Evolutionary conservation across 2,329 filamentous ascomycete genomes (phyloP).

Genomic region (Microdochium nivale): DNA sequence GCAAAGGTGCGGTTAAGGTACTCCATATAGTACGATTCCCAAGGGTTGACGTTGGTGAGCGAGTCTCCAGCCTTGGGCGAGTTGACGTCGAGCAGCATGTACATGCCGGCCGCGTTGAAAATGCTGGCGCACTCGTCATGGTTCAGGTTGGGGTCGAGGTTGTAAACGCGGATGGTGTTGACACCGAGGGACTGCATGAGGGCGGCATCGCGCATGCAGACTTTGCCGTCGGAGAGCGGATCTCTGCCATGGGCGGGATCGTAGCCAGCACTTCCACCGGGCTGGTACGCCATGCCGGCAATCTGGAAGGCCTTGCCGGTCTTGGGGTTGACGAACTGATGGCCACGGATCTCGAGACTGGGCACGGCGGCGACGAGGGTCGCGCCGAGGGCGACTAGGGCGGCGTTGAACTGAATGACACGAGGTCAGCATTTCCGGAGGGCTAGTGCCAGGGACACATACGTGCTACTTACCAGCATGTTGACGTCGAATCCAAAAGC

Average conservation of each 20-base stretch:
- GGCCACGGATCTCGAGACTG: slow-evolving; percentile 46
- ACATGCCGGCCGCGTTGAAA: slow-evolving; percentile 61
- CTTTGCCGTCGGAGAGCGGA: slow-evolving; percentile 48
- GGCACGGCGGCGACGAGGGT: slow-evolving; percentile 46
- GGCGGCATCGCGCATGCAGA: slow-evolving; percentile 56
- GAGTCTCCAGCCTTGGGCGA: slow-evolving; percentile 52
- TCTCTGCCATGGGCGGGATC: slow-evolving; percentile 44
- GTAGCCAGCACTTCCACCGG: slow-evolving; percentile 56
- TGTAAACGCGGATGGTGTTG: slow-evolving; percentile 64
- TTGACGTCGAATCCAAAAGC: no score
- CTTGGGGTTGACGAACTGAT: slow-evolving; percentile 50
- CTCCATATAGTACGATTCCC: slow-evolving; percentile 47
- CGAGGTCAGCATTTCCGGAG: background rate
- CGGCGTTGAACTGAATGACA: slow-evolving; percentile 26
- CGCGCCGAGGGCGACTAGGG: slow-evolving; percentile 44
- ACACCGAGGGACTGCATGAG: slow-evolving; percentile 56
- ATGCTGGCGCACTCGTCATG: slow-evolving; percentile 60
- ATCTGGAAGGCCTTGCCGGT: slow-evolving; percentile 56
- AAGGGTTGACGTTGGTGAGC: slow-evolving; percentile 44
- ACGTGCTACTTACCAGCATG: no score
- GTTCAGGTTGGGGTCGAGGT: slow-evolving; percentile 56
- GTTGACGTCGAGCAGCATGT: slow-evolving; percentile 63
- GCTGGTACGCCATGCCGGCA: slow-evolving; percentile 61
- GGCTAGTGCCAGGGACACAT: no score
- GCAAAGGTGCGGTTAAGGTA: slow-evolving; percentile 61